Evolutionary conservation across 371 early-diverging fungal species (phyloP).

Genomic region (Apophysomyces variabilis): DNA sequence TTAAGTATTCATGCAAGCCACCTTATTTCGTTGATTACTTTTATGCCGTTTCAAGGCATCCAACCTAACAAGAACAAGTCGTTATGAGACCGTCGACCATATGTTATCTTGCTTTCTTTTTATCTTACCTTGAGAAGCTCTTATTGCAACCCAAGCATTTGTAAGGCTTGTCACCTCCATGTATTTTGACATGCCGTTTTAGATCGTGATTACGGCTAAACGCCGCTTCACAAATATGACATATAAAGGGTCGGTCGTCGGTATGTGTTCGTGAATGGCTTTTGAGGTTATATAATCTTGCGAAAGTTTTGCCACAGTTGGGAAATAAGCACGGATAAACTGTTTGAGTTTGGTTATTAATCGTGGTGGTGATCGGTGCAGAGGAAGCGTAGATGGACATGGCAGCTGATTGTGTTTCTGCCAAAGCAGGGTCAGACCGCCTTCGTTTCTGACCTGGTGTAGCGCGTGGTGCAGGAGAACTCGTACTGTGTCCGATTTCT

Average conservation of each 20-base stretch:
- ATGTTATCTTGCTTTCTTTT: not conserved
- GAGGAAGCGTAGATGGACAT: slow-evolving; percentile 57
- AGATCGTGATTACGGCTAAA: slow-evolving; percentile 90
- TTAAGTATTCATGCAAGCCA: slow-evolving; percentile 35
- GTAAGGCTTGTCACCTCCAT: slow-evolving; percentile 85
- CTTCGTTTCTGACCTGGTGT: slow-evolving; percentile 41
- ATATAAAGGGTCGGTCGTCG: slow-evolving; percentile 80
- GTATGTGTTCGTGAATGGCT: slow-evolving; percentile 84
- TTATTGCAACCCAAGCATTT: slow-evolving; percentile 82
- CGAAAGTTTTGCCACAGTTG: slow-evolving; percentile 76
- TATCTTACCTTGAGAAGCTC: slow-evolving; percentile 64
- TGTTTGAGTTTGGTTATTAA: slow-evolving; percentile 55
- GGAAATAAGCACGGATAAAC: slow-evolving; percentile 70
- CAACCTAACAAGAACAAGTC: slow-evolving; percentile 31
- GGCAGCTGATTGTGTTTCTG: slow-evolving; percentile 53
- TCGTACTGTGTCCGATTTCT: slow-evolving; percentile 8
- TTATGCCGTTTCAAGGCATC: slow-evolving; percentile 58
- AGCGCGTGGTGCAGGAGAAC: slow-evolving; percentile 20
- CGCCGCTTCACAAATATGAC: slow-evolving; percentile 71
- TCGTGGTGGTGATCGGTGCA: slow-evolving; percentile 51
- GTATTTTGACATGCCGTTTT: slow-evolving; percentile 86
- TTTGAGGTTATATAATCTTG: slow-evolving; percentile 78
- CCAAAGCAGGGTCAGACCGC: slow-evolving; percentile 50
- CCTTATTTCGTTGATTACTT: slow-evolving; percentile 52
- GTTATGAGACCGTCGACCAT: not conserved